A percentile compares a stretch with the other conserved stretches of the same genome.
Conservation (phyloP, 2,329 filamentous ascomycete genomes). For the Cephalotrichum gorgonifer region DNA sequence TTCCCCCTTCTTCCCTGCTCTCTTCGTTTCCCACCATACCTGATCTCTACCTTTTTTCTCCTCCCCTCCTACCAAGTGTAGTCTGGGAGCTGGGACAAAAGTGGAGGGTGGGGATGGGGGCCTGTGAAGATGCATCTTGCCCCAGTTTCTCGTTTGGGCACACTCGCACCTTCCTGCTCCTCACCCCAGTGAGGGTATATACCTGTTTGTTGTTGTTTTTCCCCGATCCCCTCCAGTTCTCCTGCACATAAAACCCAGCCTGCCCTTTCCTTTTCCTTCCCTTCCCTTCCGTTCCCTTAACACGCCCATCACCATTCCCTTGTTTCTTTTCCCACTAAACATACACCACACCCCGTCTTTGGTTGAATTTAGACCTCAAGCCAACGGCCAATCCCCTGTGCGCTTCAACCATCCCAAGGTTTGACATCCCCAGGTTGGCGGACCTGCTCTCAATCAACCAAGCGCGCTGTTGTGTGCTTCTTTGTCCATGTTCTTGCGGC, state of each 20-base stretch:
- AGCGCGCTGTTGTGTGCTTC: neutral
- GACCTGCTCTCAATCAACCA: neutral
- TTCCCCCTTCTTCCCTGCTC: too few species aligned
- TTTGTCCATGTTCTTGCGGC: neutral
- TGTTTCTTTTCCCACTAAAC: neutral
- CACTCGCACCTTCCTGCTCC: neutral
- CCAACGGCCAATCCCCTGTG: too few species aligned
- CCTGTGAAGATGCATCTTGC: neutral
- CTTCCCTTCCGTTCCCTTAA: neutral
- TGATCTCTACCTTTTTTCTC: too few species aligned
- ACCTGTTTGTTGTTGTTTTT: neutral
- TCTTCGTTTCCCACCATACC: too few species aligned
- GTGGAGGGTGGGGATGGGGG: too few species aligned
- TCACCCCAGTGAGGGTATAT: neutral
- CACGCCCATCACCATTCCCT: neutral
- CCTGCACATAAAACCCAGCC: neutral
- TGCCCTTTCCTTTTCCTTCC: neutral
- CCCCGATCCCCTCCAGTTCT: neutral
- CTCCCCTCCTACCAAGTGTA: too few species aligned
- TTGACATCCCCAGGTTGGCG: neutral
- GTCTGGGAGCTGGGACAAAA: too few species aligned
- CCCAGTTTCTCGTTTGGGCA: neutral
- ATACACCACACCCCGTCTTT: neutral
- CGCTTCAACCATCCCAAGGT: neutral
- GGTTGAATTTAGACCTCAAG: too few species aligned